Base-by-base conservation (phyloP, 495 filamentous ascomycete genomes). In the Talaromyces ruber region DNA sequence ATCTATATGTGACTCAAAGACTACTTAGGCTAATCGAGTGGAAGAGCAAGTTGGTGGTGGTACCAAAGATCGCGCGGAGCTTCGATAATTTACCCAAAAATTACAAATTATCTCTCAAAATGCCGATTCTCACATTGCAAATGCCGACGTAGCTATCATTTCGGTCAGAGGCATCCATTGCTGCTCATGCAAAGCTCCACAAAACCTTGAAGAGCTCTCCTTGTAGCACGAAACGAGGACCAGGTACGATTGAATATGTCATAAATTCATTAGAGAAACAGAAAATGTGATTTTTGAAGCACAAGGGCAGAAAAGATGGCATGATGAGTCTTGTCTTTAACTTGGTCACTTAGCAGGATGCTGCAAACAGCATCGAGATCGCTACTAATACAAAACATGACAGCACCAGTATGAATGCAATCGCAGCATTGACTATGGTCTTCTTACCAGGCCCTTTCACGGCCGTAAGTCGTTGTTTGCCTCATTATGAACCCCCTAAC, bases 381-480 rank as follows among this genome's bases (percentile, higher is more conserved):
- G 74, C 80, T 14, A 67, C 67, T 29, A 71, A 71, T 34, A 74
- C 74, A 43, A 74, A 74, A 57, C 64, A 70, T 34, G 79, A 83
- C 59, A 79, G 74, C 51, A 74, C 74, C 6, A 74, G 74, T 4
- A 84, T 83, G 81, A 82, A 78, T 62, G 77, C 75, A 30, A 78
- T 85, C 26, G 80, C 82, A 8, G 70, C 76, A 3, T 65, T 84
- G 28, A 80, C 82, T 24, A 82, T 84, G 80, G 66, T 78, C 14
- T 83, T 84, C 64, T 63, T 84, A 2, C 81, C 81, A 0, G 80
- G 78, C 0, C 83, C 76, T 14, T 82, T 83, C 50, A 58, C 54
- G 3, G 65, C 63, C 14, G 56, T 59, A 59, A 28, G 56, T 59
- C n/a, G 21, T 9, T 21, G 18, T n/a, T 25, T 54, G 3, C 28